Evolutionary conservation across 768 basidiomycete species (phyloP).

Genomic region (Suillus paluster): DNA sequence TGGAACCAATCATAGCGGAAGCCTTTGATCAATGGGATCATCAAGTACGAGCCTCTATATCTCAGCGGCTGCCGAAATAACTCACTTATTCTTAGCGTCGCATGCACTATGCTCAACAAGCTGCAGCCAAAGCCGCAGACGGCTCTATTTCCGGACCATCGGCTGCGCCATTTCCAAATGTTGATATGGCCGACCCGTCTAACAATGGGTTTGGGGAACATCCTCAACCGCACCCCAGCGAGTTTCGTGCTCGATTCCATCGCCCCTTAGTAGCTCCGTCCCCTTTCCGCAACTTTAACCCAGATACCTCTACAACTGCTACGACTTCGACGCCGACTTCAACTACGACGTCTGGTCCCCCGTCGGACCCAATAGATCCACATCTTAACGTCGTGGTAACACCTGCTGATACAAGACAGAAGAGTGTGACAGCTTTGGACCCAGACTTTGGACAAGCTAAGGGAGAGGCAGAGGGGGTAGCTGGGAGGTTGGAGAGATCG

Average conservation of each 20-base stretch:
- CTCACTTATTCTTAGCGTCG: slow-evolving; percentile 40
- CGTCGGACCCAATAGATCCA: slow-evolving; percentile 38
- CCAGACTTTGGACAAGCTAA: slow-evolving; percentile 26
- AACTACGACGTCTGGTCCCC: slow-evolving; percentile 37
- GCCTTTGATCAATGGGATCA: slow-evolving; percentile 90
- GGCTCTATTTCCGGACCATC: slow-evolving; percentile 35
- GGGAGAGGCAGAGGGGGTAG: slow-evolving; percentile 27
- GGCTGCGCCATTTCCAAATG: slow-evolving; percentile 32
- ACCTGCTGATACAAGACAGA: slow-evolving; percentile 29
- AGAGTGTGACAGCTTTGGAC: slow-evolving; percentile 24
- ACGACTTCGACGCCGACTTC: slow-evolving; percentile 39
- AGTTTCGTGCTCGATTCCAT: slow-evolving; percentile 71
- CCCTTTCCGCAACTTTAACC: slow-evolving; percentile 52
- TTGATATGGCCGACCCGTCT: slow-evolving; percentile 37
- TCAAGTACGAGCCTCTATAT: slow-evolving; percentile 52
- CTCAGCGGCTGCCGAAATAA: slow-evolving; percentile 9
- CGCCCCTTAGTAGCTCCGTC: slow-evolving; percentile 61
- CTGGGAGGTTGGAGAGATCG: slow-evolving; percentile 23
- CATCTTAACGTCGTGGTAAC: slow-evolving; percentile 33
- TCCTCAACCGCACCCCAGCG: slow-evolving; percentile 42
- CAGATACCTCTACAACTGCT: slow-evolving; percentile 32
- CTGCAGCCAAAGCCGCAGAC: slow-evolving; percentile 34
- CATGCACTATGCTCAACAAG: slow-evolving; percentile 48
- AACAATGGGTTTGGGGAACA: slow-evolving; percentile 33
- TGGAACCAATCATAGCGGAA: slow-evolving; percentile 81